A percentile compares a stretch with the other conserved stretches of the same genome.
phyloP scores from a whole-genome alignment of 2,329 filamentous ascomycete genomes.

The Coniochaeta hoffmannii region DNA sequence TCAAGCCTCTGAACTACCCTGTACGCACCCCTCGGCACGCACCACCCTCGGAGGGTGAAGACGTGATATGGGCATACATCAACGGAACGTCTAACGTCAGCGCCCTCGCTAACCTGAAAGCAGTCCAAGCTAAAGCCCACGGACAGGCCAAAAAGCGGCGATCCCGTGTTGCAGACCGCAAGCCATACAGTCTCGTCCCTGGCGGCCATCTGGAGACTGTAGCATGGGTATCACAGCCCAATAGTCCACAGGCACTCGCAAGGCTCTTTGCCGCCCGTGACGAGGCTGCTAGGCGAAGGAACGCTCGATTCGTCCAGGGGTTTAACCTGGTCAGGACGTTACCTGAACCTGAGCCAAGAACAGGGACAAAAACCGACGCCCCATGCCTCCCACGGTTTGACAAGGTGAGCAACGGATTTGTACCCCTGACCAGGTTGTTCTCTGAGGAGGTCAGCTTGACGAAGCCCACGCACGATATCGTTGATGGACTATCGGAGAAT shows the following conservation, averaged over 20 bases:
- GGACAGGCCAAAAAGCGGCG: neutral
- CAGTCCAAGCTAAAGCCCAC: neutral
- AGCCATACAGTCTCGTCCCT: neutral
- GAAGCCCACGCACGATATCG: too few relatives aligned
- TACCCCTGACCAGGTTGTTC: too few relatives aligned
- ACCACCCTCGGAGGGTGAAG: neutral
- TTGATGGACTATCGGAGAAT: too few relatives aligned
- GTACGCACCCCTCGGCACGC: neutral
- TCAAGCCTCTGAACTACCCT: neutral
- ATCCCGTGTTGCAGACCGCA: neutral
- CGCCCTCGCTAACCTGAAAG: neutral
- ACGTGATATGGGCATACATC: neutral
- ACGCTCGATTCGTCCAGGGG: neutral
- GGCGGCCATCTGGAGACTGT: neutral
- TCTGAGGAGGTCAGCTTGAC: too few relatives aligned
- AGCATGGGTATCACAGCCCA: neutral
- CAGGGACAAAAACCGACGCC: too few relatives aligned
- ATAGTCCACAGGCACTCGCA: neutral
- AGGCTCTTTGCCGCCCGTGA: neutral
- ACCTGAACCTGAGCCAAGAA: neutral
- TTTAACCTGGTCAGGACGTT: neutral
- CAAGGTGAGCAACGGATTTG: too few relatives aligned
- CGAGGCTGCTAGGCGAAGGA: neutral
- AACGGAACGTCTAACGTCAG: neutral
- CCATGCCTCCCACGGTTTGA: too few relatives aligned